Evolutionary conservation across 139 green algal species (phyloP).

Genomic region (Picochlorum costavermella): DNA sequence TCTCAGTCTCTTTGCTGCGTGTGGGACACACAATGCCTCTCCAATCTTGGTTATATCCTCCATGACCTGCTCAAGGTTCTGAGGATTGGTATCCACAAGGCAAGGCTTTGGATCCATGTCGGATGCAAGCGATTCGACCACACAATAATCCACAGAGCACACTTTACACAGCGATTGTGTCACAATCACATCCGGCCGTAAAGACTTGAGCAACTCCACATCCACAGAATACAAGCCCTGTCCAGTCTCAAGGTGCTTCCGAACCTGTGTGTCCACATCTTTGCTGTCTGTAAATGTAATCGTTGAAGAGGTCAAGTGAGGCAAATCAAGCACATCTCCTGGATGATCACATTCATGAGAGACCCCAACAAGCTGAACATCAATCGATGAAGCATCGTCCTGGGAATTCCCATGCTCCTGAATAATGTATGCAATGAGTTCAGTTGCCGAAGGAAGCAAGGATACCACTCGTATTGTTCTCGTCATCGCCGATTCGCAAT

Average conservation of each 20-base stretch:
- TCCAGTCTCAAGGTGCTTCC: slow-evolving; percentile 25
- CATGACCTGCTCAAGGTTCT: neutral
- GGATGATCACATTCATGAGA: slow-evolving; percentile 66
- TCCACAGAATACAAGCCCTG: slow-evolving; percentile 51
- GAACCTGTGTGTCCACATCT: slow-evolving; percentile 20
- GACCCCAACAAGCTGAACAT: neutral
- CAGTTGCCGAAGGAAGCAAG: slow-evolving; percentile 62
- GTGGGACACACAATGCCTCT: neutral
- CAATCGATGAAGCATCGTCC: slow-evolving; percentile 13
- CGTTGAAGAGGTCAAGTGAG: slow-evolving; percentile 45
- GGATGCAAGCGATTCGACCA: slow-evolving; percentile 36
- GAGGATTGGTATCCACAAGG: slow-evolving; percentile 24
- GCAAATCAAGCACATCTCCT: slow-evolving; percentile 9
- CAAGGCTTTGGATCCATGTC: slow-evolving; percentile 22
- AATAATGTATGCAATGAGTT: slow-evolving; percentile 36
- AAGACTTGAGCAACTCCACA: slow-evolving; percentile 16
- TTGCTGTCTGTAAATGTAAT: slow-evolving; percentile 41
- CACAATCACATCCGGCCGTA: slow-evolving; percentile 55
- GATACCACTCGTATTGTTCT: slow-evolving; percentile 41
- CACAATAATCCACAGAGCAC: slow-evolving; percentile 45
- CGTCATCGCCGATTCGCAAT: neutral
- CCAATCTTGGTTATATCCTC: slow-evolving; percentile 5
- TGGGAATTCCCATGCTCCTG: neutral
- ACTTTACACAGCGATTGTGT: slow-evolving; percentile 58
- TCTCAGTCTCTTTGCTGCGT: neutral